Conservation (phyloP, 495 filamentous ascomycete genomes). For the Penicillium dipodomyicola region DNA sequence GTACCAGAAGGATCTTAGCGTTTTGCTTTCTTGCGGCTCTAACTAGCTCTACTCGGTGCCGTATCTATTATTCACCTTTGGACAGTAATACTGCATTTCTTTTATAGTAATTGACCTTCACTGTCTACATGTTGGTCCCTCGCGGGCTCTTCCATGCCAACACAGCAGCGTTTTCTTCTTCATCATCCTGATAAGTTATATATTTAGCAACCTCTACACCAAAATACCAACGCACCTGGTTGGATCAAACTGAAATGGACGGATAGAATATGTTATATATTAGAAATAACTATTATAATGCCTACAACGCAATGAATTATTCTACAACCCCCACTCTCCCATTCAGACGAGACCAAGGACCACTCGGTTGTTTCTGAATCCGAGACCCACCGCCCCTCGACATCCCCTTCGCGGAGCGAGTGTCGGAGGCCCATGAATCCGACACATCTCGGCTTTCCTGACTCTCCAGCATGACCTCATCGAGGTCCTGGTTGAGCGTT, state of each 20-base stretch:
- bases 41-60: too few species aligned
- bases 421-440: conserved; percentile 42
- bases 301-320: not conserved
- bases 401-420: conserved; percentile 25
- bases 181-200: too few species aligned
- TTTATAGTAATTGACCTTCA: too few species aligned
- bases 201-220: not conserved
- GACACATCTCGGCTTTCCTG: conserved; percentile 18
- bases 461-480: conserved; percentile 24
- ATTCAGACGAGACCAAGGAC: conserved; percentile 41
- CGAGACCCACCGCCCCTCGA: conserved; percentile 26
- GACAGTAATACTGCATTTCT: too few species aligned
- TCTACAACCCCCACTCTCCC: conserved; percentile 34
- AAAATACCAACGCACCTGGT: not conserved
- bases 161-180: too few species aligned
- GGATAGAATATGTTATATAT: not conserved
- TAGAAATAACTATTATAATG: not conserved
- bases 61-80: too few species aligned
- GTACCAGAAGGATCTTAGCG: too few species aligned
- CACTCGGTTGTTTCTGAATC: conserved; percentile 28
- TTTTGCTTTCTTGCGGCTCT: too few species aligned
- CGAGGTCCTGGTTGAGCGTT: conserved; percentile 38
- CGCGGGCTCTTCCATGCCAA: too few species aligned
- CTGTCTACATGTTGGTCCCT: too few species aligned
- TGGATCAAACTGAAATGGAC: not conserved